Conservation (phyloP, 208 protist genomes). For the Wallacemonas collosoma region DNA sequence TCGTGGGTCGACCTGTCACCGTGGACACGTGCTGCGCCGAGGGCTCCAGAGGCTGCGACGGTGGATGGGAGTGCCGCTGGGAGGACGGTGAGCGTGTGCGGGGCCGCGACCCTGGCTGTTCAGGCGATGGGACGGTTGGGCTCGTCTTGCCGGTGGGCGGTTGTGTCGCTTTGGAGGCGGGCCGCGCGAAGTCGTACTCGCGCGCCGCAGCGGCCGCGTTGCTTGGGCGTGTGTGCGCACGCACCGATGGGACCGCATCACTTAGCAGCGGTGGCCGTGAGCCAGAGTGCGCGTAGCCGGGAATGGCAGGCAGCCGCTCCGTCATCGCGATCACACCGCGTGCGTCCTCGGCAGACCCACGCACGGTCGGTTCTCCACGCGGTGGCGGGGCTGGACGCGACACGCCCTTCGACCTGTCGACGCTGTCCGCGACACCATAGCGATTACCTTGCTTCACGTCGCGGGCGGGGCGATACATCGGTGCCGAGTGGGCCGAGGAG, state of each 20-base stretch:
- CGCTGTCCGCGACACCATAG: no score
- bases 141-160: neutral
- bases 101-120: neutral
- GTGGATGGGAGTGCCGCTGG: neutral
- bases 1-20: neutral
- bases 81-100: neutral
- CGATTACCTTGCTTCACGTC: neutral
- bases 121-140: neutral
- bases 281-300: conserved; percentile 16
- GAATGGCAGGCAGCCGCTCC: conserved; percentile 9
- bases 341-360: conserved; percentile 7
- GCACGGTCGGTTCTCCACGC: conserved; percentile 7
- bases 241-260: neutral
- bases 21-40: neutral
- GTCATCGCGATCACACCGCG: conserved; percentile 1
- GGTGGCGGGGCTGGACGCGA: neutral
- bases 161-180: no score
- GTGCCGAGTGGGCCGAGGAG: conserved; percentile 7
- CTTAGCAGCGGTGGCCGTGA: conserved; percentile 6
- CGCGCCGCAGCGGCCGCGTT: no score
- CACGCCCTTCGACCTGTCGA: no score
- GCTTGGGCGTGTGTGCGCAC: no score
- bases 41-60: neutral
- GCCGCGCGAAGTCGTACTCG: neutral
- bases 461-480: conserved; percentile 4